A percentile compares a stretch with the other conserved stretches of the same genome.
phyloP scores from a whole-genome alignment of 306 rosid genomes.

The Argentina anserina region DNA sequence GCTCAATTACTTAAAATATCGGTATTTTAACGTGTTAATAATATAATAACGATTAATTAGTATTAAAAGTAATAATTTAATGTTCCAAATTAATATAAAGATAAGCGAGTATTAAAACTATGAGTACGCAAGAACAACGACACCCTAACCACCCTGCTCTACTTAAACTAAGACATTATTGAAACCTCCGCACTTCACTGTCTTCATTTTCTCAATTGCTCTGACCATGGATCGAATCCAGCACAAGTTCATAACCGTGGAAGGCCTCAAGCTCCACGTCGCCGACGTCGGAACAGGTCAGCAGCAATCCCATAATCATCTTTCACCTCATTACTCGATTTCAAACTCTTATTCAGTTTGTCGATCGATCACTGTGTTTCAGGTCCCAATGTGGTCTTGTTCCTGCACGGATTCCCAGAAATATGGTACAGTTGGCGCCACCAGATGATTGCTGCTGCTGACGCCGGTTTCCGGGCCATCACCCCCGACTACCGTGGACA shows the following conservation, averaged over 20 bases:
- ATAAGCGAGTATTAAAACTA: too few relatives aligned
- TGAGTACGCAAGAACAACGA: too few relatives aligned
- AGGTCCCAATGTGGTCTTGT: constrained; percentile 60
- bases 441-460: constrained; percentile 67
- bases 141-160: too few relatives aligned
- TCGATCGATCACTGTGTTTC: background rate
- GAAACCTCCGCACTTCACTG: too few relatives aligned
- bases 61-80: too few relatives aligned
- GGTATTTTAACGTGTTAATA: too few relatives aligned
- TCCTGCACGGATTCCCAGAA: constrained; percentile 82
- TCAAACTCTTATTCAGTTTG: background rate
- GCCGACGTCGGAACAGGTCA: constrained; percentile 68
- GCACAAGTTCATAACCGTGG: constrained; percentile 49
- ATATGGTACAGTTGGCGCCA: constrained; percentile 93
- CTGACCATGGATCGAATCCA: constrained; percentile 46
- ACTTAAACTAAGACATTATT: too few relatives aligned
- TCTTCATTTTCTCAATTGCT: background rate
- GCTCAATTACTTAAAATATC: too few relatives aligned
- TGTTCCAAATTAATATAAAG: too few relatives aligned
- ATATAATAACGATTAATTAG: too few relatives aligned
- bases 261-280: constrained; percentile 52
- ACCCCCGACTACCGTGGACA: constrained; percentile 71
- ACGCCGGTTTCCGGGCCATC: constrained; percentile 62
- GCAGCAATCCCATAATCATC: background rate
- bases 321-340: background rate